Conservation (phyloP, 495 filamentous ascomycete species). For the Penicillium simplicissimum region DNA sequence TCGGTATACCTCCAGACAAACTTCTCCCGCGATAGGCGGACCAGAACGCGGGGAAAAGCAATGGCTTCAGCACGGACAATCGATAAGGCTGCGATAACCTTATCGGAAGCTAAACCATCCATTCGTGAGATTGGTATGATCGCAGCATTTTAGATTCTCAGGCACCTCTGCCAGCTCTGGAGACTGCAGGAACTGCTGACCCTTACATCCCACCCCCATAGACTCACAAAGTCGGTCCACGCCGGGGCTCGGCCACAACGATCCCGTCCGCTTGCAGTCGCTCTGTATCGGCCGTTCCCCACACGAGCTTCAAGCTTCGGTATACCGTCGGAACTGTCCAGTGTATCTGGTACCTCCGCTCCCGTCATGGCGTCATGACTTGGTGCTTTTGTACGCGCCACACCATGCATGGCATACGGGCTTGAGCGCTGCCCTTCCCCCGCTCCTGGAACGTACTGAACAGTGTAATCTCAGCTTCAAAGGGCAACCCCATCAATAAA, state of each 20-base stretch:
- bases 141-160: too few relatives aligned
- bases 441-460: not conserved
- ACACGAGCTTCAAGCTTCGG: too few relatives aligned
- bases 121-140: too few relatives aligned
- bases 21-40: not conserved
- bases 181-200: too few relatives aligned
- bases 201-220: too few relatives aligned
- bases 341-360: not conserved
- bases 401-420: not conserved
- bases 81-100: not conserved
- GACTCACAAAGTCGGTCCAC: too few relatives aligned
- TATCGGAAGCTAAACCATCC: not conserved
- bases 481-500: not conserved
- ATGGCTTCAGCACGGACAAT: not conserved
- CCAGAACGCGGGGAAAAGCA: not conserved
- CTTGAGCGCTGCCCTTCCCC: not conserved
- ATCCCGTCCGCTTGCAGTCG: too few relatives aligned
- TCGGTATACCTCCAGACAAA: not conserved
- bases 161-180: too few relatives aligned
- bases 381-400: not conserved
- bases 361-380: conserved; percentile 17
- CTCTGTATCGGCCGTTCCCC: too few relatives aligned
- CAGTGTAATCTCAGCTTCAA: not conserved
- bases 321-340: too few relatives aligned
- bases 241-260: too few relatives aligned